Evolutionary conservation across 169 alveolate genomes (phyloP), one percentile per base, ranked within the genome.

Genomic region (Cryptosporidium canis): DNA sequence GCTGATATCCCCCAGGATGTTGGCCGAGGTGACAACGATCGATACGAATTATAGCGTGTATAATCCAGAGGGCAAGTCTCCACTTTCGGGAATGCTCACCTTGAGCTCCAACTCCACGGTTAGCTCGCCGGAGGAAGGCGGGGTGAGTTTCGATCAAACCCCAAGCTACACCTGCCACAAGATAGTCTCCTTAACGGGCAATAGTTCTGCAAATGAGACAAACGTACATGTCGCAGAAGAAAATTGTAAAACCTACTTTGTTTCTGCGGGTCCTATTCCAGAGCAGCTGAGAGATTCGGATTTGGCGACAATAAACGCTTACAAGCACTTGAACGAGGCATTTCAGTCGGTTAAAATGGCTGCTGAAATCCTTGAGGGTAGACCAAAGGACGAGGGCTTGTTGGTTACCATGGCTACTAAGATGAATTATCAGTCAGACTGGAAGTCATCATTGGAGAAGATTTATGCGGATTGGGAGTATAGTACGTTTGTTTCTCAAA

Each of bases 401-500:
- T 27, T 77, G 0, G 27, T 77, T 2, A 1, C 58, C 9, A 55
- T 77, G 55, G 68, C 72, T 2, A 35, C 87, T 3, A 61, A 58
- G 11, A 77, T 77, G 87, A 5, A 56, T 16, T 77, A 58, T 18
- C 39, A 39, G 41, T 12, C 65, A 0, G 33, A 77, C 21, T 77
- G 87, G 87, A 33, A 56, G 29, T 55, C 63, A 14, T 33, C 71
- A 5, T 5, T 77, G 11, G 43, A 33, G 14, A 39, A 29, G 1
- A 24, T 77, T 11, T 44, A 61, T 58, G 33, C 58, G 37, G 21
- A 55, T 29, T 77, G 87, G 87, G 72, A 77, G 12, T 43, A 16
- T 41, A 31, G 37, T 9, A 77, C 87, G 16, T n/a, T 39, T 39
- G 72, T 61, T 41, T 58, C 77, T 2, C 87, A 77, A 16, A 77